phyloP scores from a whole-genome alignment of 179 eudicot genomes.

The Patellifolia procumbens region DNA sequence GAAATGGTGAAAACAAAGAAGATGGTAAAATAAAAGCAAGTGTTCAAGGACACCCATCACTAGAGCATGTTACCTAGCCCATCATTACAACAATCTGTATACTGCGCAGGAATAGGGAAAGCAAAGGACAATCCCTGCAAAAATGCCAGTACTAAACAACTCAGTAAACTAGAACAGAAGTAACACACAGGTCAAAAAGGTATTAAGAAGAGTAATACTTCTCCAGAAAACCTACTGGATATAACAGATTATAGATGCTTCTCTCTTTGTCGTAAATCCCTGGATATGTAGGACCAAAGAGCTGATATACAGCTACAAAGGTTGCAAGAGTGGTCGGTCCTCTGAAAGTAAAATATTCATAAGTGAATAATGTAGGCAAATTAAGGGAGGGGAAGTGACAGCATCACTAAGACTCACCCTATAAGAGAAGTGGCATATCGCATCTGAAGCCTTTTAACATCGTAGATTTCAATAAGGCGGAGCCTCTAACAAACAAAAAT shows the following conservation, averaged over 20 bases:
- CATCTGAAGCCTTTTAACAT: constrained; percentile 95
- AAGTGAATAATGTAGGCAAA: background rate
- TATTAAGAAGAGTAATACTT: background rate
- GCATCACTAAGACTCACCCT: constrained; percentile 52
- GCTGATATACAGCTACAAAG: constrained; percentile 90
- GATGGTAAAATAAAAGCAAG: background rate
- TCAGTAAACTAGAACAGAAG: constrained; percentile 14
- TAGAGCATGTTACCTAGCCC: constrained; percentile 60
- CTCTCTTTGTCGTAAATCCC: constrained; percentile 88
- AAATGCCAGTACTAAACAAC: constrained; percentile 25
- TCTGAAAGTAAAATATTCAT: constrained; percentile 44
- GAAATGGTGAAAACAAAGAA: constrained; percentile 3
- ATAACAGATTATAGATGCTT: constrained; percentile 78
- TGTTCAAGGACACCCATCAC: constrained; percentile 6
- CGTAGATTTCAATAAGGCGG: constrained; percentile 89
- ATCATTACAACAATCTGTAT: constrained; percentile 70
- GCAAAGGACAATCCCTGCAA: constrained; percentile 91
- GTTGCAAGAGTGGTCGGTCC: constrained; percentile 93
- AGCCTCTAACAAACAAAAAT: constrained; percentile 58
- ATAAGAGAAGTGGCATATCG: constrained; percentile 83
- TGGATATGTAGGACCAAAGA: constrained; percentile 96
- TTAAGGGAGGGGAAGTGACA: background rate
- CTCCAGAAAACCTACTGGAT: constrained; percentile 60
- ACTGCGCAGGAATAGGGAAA: constrained; percentile 87
- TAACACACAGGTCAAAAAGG: background rate